Evolutionary conservation across 352 stramenopile genomes (phyloP), one percentile per base, ranked within the genome.

Genomic region (Globisporangium perplexum): DNA sequence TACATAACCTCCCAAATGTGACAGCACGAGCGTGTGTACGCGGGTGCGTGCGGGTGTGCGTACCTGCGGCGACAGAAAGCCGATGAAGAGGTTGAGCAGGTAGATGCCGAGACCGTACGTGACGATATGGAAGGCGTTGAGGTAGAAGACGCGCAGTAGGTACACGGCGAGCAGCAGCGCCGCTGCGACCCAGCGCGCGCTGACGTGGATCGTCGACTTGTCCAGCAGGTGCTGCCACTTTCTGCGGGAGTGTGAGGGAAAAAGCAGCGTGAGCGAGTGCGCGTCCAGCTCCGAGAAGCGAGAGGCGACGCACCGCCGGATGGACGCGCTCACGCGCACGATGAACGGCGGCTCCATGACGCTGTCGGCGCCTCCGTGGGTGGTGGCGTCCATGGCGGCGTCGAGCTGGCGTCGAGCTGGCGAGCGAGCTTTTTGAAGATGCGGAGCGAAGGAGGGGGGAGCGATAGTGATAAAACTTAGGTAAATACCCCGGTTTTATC

Each of bases 71-170:
- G 92, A 98, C 24, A 99, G 67, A 68, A 99, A 99, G 5, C 96
- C 96, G 69, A 99, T 99, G 63, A 99, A 98, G 58, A 99, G 96
- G 66, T 99, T 99, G 50, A 99, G 74, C 47, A 99, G 74, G 71
- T 98, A 99, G 61, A 99, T 99, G 38, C 97, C 97, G 30, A 99
- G 77, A 6, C 95, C 97, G 69, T 99, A 99, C 1, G 97, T 98
- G 23, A 99, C 91, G 65, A 99, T 99, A 73, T 98, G 98, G 72
- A 98, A 99, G 24, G 90, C 88, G 60, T 98, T 95, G 15, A 97
- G 55, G 47, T 78, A 71, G 68, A 95, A 96, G 52, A 98, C 89
- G 49, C 97, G 85, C 7, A 98, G 42, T 42, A 98, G 82, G 71
- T 99, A 99, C 12, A 98, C 60, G 53, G 57, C 41, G 31, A 99